Evolutionary conservation across 495 filamentous ascomycete genomes (phyloP), one percentile per base, ranked within the genome.

Genomic region (Trypethelium eluteriae): DNA sequence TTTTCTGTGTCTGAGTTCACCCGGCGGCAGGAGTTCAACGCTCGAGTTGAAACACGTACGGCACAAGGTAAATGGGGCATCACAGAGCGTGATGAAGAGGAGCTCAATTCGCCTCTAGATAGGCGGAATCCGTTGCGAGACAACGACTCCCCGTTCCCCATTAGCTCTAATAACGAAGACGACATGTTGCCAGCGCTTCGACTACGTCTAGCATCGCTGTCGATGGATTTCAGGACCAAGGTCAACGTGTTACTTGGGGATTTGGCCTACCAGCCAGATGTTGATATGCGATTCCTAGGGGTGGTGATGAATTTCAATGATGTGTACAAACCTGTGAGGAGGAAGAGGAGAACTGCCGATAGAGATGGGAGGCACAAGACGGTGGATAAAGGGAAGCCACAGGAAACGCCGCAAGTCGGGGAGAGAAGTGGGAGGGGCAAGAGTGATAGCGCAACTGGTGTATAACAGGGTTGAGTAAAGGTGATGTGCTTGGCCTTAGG

Each of bases 291-390:
- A 50, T 96, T 97, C 79, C 79, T 99, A 67, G 95, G 89, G 10
- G 90, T 96, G 61, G 89, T 93, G 32, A 96, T 99, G 91, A 99
- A 97, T 74, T 99, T 99, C 74, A 99, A 99, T 76, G 93, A 97
- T 76, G 91, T 96, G 7, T 97, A 97, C 77, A 82, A 88, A 75
- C 88, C 89, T 2, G 82, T 84, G 56, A 82, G 85, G 66, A 80
- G 85, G 76, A 83, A 86, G 75, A 75, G 79, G 50, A 70, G 72
- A 59, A 36, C 53, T 5, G 53, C 53, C 6, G 53, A 59, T 63
- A 25, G 36, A 41, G 66, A 44, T 1, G 66, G 66, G 16, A 62
- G 53, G 49, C 65, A 65, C 61, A 69, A 64, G 64, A 47, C 64
- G 36, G 67, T 64, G 9, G 70, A 70, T 18, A 66, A 63, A 46